These are phyloP conservation scores for Stenocarpella maydis DNA, from an alignment of 2,329 filamentous ascomycete species.

Conservation along the genomic window DNA sequence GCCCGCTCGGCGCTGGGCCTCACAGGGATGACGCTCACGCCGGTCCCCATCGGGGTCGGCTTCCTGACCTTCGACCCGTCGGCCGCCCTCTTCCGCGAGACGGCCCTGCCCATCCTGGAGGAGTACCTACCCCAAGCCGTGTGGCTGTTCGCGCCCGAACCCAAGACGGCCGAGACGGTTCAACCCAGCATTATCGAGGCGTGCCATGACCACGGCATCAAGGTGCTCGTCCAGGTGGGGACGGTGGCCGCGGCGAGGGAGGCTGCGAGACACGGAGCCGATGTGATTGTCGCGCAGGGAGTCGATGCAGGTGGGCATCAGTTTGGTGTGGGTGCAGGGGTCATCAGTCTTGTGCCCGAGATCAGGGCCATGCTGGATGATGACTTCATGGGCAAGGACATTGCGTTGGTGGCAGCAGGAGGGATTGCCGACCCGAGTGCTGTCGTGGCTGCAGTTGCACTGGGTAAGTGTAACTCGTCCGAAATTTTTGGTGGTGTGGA, in stretches of 20 bases:
- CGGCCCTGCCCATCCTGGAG: conserved; percentile 59
- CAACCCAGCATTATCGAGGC: conserved; percentile 46
- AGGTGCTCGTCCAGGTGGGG: conserved; percentile 69
- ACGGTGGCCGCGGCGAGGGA: conserved; percentile 63
- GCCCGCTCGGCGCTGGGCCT: conserved; percentile 42
- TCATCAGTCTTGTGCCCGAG: conserved; percentile 67
- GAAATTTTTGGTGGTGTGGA: background rate
- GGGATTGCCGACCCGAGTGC: conserved; percentile 66
- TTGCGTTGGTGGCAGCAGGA: conserved; percentile 63
- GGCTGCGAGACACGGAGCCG: conserved; percentile 57
- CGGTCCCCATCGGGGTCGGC: conserved; percentile 65
- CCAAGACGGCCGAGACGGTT: conserved; percentile 45
- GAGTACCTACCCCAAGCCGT: conserved; percentile 64
- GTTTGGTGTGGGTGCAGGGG: conserved; percentile 59
- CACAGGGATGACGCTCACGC: conserved; percentile 34
- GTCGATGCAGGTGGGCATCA: conserved; percentile 72
- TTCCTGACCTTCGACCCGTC: conserved; percentile 65
- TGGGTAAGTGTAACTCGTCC: conserved; percentile 53
- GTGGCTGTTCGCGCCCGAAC: conserved; percentile 72
- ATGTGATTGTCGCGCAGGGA: conserved; percentile 70
- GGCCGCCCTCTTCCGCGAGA: conserved; percentile 49
- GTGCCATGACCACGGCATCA: conserved; percentile 48
- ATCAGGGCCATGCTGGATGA: conserved; percentile 55
- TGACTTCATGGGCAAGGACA: conserved; percentile 45
- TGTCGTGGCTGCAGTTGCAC: conserved; percentile 61